Conservation (phyloP, 495 filamentous ascomycete genomes). For the Penicillium antarcticum region DNA sequence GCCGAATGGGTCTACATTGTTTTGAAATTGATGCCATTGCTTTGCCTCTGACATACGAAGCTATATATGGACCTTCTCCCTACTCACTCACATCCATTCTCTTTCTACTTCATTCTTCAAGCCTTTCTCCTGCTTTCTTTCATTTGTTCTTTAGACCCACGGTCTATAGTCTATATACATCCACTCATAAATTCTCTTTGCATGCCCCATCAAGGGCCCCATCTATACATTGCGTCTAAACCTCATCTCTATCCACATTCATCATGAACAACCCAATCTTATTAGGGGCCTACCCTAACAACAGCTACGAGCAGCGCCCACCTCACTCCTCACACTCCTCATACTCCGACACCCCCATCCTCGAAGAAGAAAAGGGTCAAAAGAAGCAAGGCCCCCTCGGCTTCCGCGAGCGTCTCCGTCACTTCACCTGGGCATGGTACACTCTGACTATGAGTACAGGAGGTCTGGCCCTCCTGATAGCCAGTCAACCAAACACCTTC, state of each 20-base stretch:
- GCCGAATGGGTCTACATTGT: conserved; percentile 3
- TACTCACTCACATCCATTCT: neutral
- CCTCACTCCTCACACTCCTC: conserved; percentile 26
- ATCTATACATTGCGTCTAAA: neutral
- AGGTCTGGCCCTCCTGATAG: conserved; percentile 60
- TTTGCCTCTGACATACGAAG: neutral
- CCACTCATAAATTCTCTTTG: neutral
- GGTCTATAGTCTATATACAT: neutral
- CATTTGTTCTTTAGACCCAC: neutral
- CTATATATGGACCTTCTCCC: conserved; percentile 1
- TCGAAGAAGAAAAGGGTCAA: conserved; percentile 20
- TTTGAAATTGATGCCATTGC: neutral
- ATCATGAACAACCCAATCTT: conserved; percentile 16
- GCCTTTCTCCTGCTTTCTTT: neutral
- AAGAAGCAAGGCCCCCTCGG: conserved; percentile 17
- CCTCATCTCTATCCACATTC: neutral
- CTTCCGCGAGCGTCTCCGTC: conserved; percentile 50
- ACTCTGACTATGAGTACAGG: conserved; percentile 66
- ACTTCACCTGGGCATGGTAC: conserved; percentile 76
- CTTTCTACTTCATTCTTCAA: neutral
- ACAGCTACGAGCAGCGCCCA: conserved; percentile 16
- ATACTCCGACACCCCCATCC: conserved; percentile 22
- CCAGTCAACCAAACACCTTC: conserved; percentile 56
- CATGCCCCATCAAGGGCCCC: neutral
- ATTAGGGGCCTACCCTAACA: conserved; percentile 7